A percentile compares a stretch with the other conserved stretches of the same genome.
Evolutionary conservation across 1,284 basidiomycete species (phyloP).

Genomic region (Malassezia vespertilionis): DNA sequence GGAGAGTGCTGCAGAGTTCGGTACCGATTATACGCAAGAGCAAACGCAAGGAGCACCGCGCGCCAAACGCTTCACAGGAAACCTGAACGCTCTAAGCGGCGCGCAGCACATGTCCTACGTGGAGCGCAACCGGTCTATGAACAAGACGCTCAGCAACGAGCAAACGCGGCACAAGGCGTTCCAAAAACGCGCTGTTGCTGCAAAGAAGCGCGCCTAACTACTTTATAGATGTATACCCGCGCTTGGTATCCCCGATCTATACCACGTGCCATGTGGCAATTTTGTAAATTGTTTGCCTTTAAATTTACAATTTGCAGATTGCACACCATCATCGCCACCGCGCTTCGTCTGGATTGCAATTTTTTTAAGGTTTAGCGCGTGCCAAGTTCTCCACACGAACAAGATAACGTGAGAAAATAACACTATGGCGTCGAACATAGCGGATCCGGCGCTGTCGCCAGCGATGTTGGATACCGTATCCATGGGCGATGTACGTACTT

Average conservation of each 20-base stretch:
- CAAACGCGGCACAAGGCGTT: conserved; percentile 33
- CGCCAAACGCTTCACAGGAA: conserved; percentile 41
- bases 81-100: conserved; percentile 44
- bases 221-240: too few relatives aligned
- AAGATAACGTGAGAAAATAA: not conserved
- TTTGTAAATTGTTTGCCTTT: not conserved
- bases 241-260: too few relatives aligned
- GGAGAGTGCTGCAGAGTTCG: conserved; percentile 79
- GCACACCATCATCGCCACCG: not conserved
- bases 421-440: not conserved
- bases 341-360: conserved; percentile 12
- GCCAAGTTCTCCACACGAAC: not conserved
- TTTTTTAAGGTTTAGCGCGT: conserved; percentile 6
- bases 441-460: conserved; percentile 11
- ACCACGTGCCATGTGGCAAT: not conserved
- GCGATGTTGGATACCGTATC: conserved; percentile 13
- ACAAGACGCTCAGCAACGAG: conserved; percentile 41
- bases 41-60: conserved; percentile 11
- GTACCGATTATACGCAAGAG: conserved; percentile 60
- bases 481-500: not conserved
- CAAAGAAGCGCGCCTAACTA: conserved; percentile 9
- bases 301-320: conserved; percentile 15
- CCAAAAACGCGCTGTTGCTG: conserved; percentile 29
- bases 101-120: conserved; percentile 48
- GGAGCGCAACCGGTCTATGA: conserved; percentile 44